Percentiles rank a stretch among this genome's conserved stretches.
Evolutionary conservation across 495 filamentous ascomycete genomes (phyloP).

Genomic region (Rostrohypoxylon terebratum): DNA sequence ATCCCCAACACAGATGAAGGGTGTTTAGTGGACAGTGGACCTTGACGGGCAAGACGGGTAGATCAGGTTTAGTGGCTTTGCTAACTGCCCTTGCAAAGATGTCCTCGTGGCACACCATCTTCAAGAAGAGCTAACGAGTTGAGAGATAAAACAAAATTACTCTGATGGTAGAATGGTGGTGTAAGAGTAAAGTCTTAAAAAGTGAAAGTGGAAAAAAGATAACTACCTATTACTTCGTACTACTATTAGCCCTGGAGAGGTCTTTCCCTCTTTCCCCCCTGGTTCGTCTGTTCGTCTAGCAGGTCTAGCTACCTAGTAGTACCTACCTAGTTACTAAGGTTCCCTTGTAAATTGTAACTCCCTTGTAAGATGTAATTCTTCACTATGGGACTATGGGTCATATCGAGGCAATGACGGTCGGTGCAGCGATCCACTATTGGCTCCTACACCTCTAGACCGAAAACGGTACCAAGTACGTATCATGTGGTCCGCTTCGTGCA

Average conservation of each 20-base stretch:
- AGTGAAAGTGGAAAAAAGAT: conserved; percentile 16
- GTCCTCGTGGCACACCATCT: conserved; percentile 42
- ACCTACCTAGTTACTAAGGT: no score
- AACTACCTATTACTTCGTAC: no score
- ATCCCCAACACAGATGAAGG: conserved; percentile 39
- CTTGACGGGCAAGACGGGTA: conserved; percentile 24
- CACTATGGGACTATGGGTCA: background rate
- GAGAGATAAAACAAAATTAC: conserved; percentile 21
- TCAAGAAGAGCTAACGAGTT: conserved; percentile 16
- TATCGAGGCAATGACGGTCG: conserved; percentile 11
- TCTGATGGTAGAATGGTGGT: conserved; percentile 25
- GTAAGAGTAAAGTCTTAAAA: conserved; percentile 41
- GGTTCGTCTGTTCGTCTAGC: conserved; percentile 19
- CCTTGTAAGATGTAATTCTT: conserved; percentile 25
- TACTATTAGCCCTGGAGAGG: no score
- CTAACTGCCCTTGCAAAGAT: conserved; percentile 18
- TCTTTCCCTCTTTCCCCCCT: conserved; percentile 22
- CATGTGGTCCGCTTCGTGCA: conserved; percentile 43
- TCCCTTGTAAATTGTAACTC: conserved; percentile 24
- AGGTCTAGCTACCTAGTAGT: conserved; percentile 12
- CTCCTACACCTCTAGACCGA: conserved; percentile 40
- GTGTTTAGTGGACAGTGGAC: no score
- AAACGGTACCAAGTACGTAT: conserved; percentile 38
- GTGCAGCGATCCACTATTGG: conserved; percentile 31
- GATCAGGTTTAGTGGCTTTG: conserved; percentile 31